Evolutionary conservation across 257 asterid genomes (phyloP), one percentile per base, ranked within the genome.

Genomic region (Petunia axillaris): DNA sequence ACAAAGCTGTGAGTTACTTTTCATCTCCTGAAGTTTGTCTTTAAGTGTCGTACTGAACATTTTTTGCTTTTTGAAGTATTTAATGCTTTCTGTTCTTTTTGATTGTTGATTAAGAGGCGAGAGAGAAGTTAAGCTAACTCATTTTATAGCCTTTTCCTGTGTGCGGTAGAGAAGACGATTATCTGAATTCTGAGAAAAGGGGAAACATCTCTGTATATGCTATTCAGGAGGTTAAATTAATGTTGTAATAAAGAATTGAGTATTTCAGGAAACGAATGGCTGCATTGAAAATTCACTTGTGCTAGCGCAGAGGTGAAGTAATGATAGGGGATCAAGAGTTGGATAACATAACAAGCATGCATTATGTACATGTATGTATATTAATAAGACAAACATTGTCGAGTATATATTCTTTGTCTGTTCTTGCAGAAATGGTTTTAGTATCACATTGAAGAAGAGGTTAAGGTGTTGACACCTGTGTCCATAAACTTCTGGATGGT

Each of bases 1-100:
- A 93, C 89, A 94, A 91, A 90, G 97, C 98, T 84, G 98, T 95
- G 85, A 95, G 95, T 86, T 60, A 52, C 83, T 79, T 52, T 7
- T 59, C 53, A 52, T 76, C 57, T 60, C n/a, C 48, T 1, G 2
- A 68, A 68, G 44, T 6, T 46, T 67, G 54, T 3, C 36, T 67
- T 66, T 67, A 35, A 67, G 38, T 1, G 0, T 9, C 75, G 11
- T 67, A n/a, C 15, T 68, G 76, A 16, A 25, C 9, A n/a, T 6
- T 4, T 68, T 68, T 67, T n/a, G 39, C n/a, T 65, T 43, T 43
- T 37, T n/a, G 43, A 15, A 6, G 7, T 41, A 41, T 8, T n/a
- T 40, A 13, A 41, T 50, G n/a, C 75, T 43, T 67, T 67, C 1
- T 67, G 39, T 43, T 67, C 39, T 8, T 43, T 67, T 43, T 43